Percentiles rank a stretch among this genome's conserved stretches.
These are phyloP conservation scores for Solanum pimpinellifolium DNA, from an alignment of 257 asterid species.

Conservation along the genomic window DNA sequence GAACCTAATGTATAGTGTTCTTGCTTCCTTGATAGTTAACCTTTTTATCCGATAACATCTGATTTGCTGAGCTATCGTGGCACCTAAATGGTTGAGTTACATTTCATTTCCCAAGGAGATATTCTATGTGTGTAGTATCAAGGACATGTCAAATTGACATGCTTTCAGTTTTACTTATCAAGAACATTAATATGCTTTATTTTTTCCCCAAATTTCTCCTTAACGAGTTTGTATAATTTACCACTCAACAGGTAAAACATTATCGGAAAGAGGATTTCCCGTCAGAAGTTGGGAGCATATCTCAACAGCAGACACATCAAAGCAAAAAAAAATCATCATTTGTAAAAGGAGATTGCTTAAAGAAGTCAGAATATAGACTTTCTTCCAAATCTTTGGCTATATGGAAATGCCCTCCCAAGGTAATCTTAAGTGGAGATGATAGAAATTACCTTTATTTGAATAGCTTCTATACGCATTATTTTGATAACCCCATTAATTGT, in stretches of 20 bases:
- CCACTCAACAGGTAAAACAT: background rate
- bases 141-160: background rate
- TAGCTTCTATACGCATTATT: background rate
- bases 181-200: background rate
- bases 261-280: background rate
- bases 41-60: background rate
- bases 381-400: constrained; percentile 1
- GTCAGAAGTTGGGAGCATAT: background rate
- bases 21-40: background rate
- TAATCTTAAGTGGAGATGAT: background rate
- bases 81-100: background rate
- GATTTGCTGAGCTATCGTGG: background rate
- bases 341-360: too few relatives aligned
- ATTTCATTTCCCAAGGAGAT: background rate
- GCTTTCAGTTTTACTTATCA: background rate
- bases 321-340: too few relatives aligned
- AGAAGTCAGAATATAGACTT: background rate
- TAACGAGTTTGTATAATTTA: background rate
- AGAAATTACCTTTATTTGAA: background rate
- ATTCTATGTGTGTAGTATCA: background rate
- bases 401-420: constrained; percentile 19
- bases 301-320: background rate
- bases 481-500: background rate
- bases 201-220: background rate
- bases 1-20: too few relatives aligned